These are phyloP conservation scores for Trypanosoma lewisi DNA, from an alignment of 208 protist genomes.

Conservation along the genomic window DNA sequence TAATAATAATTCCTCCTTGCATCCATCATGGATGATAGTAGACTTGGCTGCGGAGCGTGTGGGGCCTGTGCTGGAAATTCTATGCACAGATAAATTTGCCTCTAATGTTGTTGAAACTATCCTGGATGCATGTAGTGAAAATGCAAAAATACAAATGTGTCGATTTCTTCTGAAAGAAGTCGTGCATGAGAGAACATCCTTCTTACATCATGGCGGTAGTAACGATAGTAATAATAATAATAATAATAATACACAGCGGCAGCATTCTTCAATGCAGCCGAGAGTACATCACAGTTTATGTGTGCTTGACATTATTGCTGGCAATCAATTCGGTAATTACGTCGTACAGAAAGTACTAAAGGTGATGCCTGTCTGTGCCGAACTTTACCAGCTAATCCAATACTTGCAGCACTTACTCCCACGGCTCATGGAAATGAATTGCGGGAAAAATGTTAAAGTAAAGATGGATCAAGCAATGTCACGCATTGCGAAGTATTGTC, in stretches of 20 bases:
- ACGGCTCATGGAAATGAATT: conserved; percentile 47
- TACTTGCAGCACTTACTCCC: conserved; percentile 41
- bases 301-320: conserved; percentile 68
- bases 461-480: conserved; percentile 52
- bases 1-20: too few species aligned
- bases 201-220: background rate
- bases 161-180: conserved; percentile 33
- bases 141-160: conserved; percentile 44
- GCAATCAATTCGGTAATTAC: conserved; percentile 96
- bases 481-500: conserved; percentile 32
- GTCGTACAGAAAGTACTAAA: conserved; percentile 95
- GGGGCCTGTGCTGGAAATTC: conserved; percentile 31
- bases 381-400: conserved; percentile 43
- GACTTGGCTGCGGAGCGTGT: conserved; percentile 40
- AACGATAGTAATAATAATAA: background rate
- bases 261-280: conserved; percentile 3
- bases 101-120: conserved; percentile 97
- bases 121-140: conserved; percentile 59
- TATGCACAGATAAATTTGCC: conserved; percentile 95
- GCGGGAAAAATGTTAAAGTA: conserved; percentile 57
- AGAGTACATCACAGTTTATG: conserved; percentile 49
- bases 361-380: conserved; percentile 61
- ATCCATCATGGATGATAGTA: too few species aligned
- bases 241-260: background rate
- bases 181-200: background rate